A percentile compares a stretch with the other conserved stretches of the same genome.
phyloP scores from a whole-genome alignment of 2,329 filamentous ascomycete genomes.

The Hypoxylon sp. region DNA sequence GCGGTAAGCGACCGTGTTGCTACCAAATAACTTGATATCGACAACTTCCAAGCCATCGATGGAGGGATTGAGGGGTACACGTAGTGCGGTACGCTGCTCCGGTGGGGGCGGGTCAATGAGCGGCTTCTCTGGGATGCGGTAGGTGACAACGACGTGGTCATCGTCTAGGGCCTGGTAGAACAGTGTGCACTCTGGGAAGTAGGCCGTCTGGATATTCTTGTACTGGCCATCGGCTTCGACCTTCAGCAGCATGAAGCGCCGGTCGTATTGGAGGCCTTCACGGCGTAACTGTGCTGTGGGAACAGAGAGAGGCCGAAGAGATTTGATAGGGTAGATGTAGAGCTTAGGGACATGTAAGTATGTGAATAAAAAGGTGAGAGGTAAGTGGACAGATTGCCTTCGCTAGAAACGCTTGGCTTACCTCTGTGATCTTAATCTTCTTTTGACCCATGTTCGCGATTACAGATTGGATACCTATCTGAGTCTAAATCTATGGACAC shows the following conservation, averaged over 20 bases:
- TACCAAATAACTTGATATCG: constrained; percentile 72
- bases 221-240: constrained; percentile 56
- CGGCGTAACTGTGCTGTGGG: constrained; percentile 67
- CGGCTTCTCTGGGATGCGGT: constrained; percentile 58
- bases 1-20: constrained; percentile 70
- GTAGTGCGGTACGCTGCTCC: constrained; percentile 59
- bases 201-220: constrained; percentile 68
- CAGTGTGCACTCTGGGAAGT: constrained; percentile 72
- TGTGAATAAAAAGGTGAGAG: constrained; percentile 8
- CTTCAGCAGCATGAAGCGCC: constrained; percentile 78
- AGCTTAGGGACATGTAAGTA: constrained; percentile 60
- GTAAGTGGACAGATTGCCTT: not conserved
- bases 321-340: constrained; percentile 82
- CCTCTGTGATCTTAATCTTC: constrained; percentile 45
- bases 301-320: constrained; percentile 73
- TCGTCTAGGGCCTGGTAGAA: constrained; percentile 71
- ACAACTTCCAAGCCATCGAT: constrained; percentile 62
- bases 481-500: not conserved
- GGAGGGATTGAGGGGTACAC: constrained; percentile 71
- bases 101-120: constrained; percentile 57
- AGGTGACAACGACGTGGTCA: constrained; percentile 60
- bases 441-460: constrained; percentile 13
- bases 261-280: constrained; percentile 76
- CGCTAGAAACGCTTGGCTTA: constrained; percentile 16
- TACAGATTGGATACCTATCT: not conserved